phyloP scores from a whole-genome alignment of 2,329 filamentous ascomycete species.

The Didymella pomorum region DNA sequence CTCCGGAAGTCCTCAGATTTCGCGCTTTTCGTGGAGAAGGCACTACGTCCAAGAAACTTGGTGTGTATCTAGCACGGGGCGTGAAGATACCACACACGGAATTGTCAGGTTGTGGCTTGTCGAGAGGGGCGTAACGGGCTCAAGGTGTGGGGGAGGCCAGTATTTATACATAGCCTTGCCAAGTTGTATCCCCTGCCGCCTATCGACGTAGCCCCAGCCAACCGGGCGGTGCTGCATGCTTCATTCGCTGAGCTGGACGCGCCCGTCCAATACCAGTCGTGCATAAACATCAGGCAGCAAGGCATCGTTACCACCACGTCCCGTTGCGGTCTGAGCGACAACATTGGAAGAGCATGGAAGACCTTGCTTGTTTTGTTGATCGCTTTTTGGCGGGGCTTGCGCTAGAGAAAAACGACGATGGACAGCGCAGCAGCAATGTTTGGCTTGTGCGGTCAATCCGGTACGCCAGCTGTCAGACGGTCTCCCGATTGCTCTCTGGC shows the following conservation, averaged over 20 bases:
- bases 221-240: slow-evolving; percentile 15
- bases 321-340: slow-evolving; percentile 9
- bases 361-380: slow-evolving; percentile 23
- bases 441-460: background rate
- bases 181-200: slow-evolving; percentile 23
- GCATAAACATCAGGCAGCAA: slow-evolving; percentile 24
- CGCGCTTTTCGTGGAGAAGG: slow-evolving; percentile 47
- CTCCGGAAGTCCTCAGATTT: slow-evolving; percentile 61
- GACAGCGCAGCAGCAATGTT: slow-evolving; percentile 14
- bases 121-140: slow-evolving; percentile 47
- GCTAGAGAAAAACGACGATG: slow-evolving; percentile 12
- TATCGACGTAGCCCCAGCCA: slow-evolving; percentile 21
- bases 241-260: slow-evolving; percentile 19
- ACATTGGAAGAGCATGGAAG: slow-evolving; percentile 19
- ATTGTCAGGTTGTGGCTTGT: slow-evolving; percentile 53
- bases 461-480: background rate
- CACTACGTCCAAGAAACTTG: slow-evolving; percentile 50
- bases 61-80: slow-evolving; percentile 47
- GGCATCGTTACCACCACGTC: slow-evolving; percentile 15
- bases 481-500: background rate
- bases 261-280: slow-evolving; percentile 14
- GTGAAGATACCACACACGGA: slow-evolving; percentile 48
- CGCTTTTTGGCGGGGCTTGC: slow-evolving; percentile 20
- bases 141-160: slow-evolving; percentile 41
- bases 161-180: slow-evolving; percentile 31